These are phyloP conservation scores for Bryoglossum gracile DNA, from an alignment of 495 filamentous ascomycete genomes.

Conservation along the genomic window DNA sequence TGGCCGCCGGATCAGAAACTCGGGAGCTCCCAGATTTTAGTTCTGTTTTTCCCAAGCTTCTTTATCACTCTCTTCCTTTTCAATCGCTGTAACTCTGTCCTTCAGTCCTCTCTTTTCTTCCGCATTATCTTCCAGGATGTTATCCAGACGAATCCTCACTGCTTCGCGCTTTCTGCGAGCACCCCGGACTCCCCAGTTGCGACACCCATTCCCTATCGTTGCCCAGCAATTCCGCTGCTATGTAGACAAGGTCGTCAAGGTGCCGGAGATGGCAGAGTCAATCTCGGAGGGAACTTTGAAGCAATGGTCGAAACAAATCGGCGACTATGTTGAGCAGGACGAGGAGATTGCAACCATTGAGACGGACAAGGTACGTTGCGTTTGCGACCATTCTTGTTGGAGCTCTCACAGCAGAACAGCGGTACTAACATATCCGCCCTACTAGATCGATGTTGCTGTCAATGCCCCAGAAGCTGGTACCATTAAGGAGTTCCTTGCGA, in stretches of 20 bases:
- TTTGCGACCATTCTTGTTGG: not conserved
- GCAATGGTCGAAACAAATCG: slow-evolving; percentile 90
- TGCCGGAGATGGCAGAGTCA: slow-evolving; percentile 97
- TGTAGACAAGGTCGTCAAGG: slow-evolving; percentile 82
- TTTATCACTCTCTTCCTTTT: not conserved
- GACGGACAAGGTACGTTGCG: slow-evolving; percentile 98
- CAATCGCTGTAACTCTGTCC: slow-evolving; percentile 4
- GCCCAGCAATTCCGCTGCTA: slow-evolving; percentile 44
- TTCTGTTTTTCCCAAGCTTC: slow-evolving; percentile 8
- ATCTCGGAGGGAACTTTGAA: slow-evolving; percentile 97
- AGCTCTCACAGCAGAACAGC: slow-evolving; percentile 4
- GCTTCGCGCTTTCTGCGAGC: slow-evolving; percentile 39
- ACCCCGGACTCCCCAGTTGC: slow-evolving; percentile 34
- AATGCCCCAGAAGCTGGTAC: slow-evolving; percentile 90
- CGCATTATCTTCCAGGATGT: slow-evolving; percentile 30
- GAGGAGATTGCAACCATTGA: slow-evolving; percentile 99
- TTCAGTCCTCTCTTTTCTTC: not conserved
- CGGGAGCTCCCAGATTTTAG: slow-evolving; percentile 4
- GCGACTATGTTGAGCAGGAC: slow-evolving; percentile 90
- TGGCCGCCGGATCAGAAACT: no score
- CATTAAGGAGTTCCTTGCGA: slow-evolving; percentile 85
- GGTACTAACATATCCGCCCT: not conserved
- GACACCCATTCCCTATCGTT: slow-evolving; percentile 35
- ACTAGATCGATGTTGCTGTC: slow-evolving; percentile 20
- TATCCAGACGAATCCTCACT: slow-evolving; percentile 42